Evolutionary conservation across 352 stramenopile species (phyloP), one percentile per base, ranked within the genome.

Genomic region (Pythium diclinum): DNA sequence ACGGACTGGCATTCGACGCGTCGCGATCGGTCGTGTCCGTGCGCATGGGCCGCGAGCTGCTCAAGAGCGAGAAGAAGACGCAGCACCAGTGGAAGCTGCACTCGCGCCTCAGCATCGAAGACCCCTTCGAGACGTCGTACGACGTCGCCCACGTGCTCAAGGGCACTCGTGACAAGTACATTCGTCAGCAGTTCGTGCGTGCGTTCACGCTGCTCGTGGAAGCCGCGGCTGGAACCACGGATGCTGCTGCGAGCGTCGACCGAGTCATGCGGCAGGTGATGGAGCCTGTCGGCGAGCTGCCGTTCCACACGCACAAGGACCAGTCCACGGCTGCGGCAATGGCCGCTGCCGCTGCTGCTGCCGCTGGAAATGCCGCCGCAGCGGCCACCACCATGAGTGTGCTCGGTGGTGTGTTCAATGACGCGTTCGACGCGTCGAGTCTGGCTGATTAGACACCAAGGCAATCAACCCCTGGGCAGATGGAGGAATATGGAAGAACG

Each of bases 41-140:
- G 23, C 81, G 85, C 40, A 84, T 86, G 74, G 83, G 77, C 21
- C 76, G 80, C 6, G 78, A 70, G 23, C 64, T 94, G 63, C 78
- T 72, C 25, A 94, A 94, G 58, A 83, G 84, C 19, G 86, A 92
- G 63, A 94, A 94, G 59, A 83, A 83, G 25, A 70, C 72, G 33
- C 72, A 75, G 21, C 70, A 69, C 52, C 72, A 92, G 53, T 94
- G 86, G 86, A 85, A 84, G 38, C 77, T 90, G 47, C 87, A 89
- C 61, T 88, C 81, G 54, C 81, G 86, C 0, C 52, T 94, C 61
- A 91, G 81, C 52, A 98, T 99, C 59, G 97, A 99, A 85, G 97
- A 99, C 76, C 97, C 97, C 3, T 99, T 99, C 77, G 97, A 99
- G 71, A 96, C 87, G 3, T 96, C 91, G 70, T 99, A 99, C 74